Evolutionary conservation across 2,329 filamentous ascomycete genomes (phyloP).

Genomic region (Apiospora aurea): DNA sequence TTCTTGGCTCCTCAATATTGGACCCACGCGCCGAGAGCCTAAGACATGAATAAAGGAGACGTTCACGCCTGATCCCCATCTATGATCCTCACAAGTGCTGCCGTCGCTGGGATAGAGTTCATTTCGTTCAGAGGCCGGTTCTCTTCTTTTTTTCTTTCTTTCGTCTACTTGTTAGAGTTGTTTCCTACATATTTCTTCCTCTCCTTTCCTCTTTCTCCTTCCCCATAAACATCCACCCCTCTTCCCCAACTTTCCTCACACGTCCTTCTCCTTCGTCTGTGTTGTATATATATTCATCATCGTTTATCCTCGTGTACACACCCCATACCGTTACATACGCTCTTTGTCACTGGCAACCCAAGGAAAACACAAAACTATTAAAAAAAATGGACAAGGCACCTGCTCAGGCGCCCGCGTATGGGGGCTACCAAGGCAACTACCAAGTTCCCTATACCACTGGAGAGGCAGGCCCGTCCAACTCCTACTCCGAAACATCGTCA

Average conservation of each 20-base stretch:
- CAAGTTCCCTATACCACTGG: not conserved
- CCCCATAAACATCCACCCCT: not conserved
- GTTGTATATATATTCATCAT: slow-evolving; percentile 2
- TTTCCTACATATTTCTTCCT: not conserved
- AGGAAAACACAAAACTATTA: slow-evolving; percentile 8
- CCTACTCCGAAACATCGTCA: not conserved
- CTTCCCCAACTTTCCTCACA: slow-evolving; percentile 4
- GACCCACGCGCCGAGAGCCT: slow-evolving; percentile 20
- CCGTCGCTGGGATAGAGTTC: slow-evolving; percentile 19
- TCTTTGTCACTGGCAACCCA: slow-evolving; percentile 4
- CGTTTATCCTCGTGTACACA: slow-evolving; percentile 2
- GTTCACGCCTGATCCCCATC: slow-evolving; percentile 10
- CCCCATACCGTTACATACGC: not conserved
- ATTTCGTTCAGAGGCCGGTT: slow-evolving; percentile 23
- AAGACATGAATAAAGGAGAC: slow-evolving; percentile 21
- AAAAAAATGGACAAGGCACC: slow-evolving; percentile 11
- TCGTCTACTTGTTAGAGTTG: not conserved
- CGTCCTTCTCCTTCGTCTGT: not conserved
- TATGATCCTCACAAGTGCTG: slow-evolving; percentile 6
- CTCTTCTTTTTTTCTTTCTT: slow-evolving; percentile 26
- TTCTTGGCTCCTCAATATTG: slow-evolving; percentile 16
- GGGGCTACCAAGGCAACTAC: slow-evolving; percentile 6
- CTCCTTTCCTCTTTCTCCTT: slow-evolving; percentile 13
- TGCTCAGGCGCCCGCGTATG: not conserved
- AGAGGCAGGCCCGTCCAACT: slow-evolving; percentile 9